These are phyloP conservation scores for Psilocybe subaeruginosa DNA, from an alignment of 768 basidiomycete genomes.

Conservation along the genomic window DNA sequence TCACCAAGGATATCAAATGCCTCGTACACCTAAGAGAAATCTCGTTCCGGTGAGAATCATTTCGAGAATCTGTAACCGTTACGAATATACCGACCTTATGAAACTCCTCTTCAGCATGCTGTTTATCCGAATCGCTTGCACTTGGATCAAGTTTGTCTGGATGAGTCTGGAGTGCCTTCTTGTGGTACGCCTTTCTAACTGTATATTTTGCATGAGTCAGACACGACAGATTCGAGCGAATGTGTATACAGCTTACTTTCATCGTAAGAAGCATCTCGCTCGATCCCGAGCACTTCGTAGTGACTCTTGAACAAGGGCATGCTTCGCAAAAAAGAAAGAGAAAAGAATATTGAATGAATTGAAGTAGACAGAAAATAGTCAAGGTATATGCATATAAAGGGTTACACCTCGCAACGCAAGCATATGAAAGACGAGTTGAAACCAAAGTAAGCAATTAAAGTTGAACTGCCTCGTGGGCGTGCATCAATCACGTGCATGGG, in stretches of 20 bases:
- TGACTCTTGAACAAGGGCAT: slow-evolving; percentile 23
- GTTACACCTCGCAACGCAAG: background rate
- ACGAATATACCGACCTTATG: slow-evolving; percentile 48
- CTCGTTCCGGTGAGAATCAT: slow-evolving; percentile 16
- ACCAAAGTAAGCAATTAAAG: background rate
- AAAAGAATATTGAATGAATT: background rate
- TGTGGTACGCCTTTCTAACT: slow-evolving; percentile 73
- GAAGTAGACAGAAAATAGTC: background rate
- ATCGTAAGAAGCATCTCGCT: slow-evolving; percentile 47
- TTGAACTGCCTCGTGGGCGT: slow-evolving; percentile 8
- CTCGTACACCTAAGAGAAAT: slow-evolving; percentile 52
- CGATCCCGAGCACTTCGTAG: slow-evolving; percentile 51
- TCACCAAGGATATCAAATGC: slow-evolving; percentile 66
- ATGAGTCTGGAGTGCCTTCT: slow-evolving; percentile 70
- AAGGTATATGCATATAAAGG: slow-evolving; percentile 1
- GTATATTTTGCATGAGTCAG: background rate
- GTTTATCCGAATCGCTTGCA: slow-evolving; percentile 53
- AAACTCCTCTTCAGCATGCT: slow-evolving; percentile 58
- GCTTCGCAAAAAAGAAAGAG: background rate
- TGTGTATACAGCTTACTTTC: slow-evolving; percentile 41
- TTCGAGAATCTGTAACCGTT: background rate
- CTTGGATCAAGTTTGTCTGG: slow-evolving; percentile 69
- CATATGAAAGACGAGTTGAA: background rate
- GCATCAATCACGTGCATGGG: slow-evolving; percentile 6
- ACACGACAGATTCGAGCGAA: background rate